Conservation (phyloP, 768 basidiomycete species). For the Tremella yokohamensis region DNA sequence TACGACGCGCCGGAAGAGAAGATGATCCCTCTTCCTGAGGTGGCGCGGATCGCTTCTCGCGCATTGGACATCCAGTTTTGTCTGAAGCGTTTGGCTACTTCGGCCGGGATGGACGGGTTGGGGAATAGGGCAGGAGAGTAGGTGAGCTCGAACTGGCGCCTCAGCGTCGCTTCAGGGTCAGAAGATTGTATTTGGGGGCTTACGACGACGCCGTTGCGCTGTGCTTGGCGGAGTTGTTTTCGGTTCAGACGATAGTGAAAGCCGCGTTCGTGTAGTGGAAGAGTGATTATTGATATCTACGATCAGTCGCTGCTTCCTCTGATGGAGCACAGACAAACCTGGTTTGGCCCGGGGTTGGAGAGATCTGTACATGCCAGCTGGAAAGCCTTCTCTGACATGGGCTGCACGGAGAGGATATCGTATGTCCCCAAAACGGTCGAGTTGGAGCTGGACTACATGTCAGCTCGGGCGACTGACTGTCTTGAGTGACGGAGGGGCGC, state of each 20-base stretch:
- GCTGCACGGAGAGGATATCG: conserved; percentile 45
- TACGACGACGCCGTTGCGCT: conserved; percentile 43
- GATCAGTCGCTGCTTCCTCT: background rate
- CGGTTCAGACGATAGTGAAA: conserved; percentile 40
- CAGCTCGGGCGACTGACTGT: background rate
- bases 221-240: conserved; percentile 42
- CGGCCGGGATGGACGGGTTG: conserved; percentile 17
- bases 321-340: conserved; percentile 1
- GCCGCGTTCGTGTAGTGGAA: conserved; percentile 45
- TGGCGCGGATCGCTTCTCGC: conserved; percentile 45
- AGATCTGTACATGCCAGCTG: conserved; percentile 47
- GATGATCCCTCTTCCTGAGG: conserved; percentile 46
- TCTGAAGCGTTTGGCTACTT: conserved; percentile 27
- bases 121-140: conserved; percentile 45
- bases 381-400: conserved; percentile 43
- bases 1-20: conserved; percentile 40
- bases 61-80: conserved; percentile 50
- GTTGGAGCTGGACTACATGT: conserved; percentile 30
- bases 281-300: conserved; percentile 46
- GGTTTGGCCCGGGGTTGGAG: conserved; percentile 43
- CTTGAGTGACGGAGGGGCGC: conserved; percentile 11
- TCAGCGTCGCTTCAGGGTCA: too few species aligned
- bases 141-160: conserved; percentile 45
- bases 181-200: conserved; percentile 1
- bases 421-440: conserved; percentile 31